A percentile compares a stretch with the other conserved stretches of the same genome.
These are phyloP conservation scores for Diplodia scrobiculata DNA, from an alignment of 2,329 filamentous ascomycete genomes.

Conservation along the genomic window DNA sequence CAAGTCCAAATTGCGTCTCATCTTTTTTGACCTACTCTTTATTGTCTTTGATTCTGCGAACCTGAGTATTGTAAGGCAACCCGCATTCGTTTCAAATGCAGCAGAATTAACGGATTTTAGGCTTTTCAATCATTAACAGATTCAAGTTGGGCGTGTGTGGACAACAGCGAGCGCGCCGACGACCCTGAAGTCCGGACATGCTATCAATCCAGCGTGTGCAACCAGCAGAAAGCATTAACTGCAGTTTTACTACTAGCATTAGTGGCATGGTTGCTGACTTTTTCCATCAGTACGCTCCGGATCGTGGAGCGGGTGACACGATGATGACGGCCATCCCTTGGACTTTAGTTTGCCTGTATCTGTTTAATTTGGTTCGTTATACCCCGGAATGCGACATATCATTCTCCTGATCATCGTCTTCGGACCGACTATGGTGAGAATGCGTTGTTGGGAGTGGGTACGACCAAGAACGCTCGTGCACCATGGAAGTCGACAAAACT, in stretches of 20 bases:
- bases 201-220: conserved; percentile 55
- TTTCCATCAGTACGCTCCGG: conserved; percentile 68
- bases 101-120: conserved; percentile 12
- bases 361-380: conserved; percentile 26
- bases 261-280: conserved; percentile 86
- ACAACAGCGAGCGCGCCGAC: conserved; percentile 20
- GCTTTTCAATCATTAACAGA: conserved; percentile 81
- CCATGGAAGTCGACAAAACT: conserved; percentile 1
- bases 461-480: conserved; percentile 21
- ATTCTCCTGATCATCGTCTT: conserved; percentile 21
- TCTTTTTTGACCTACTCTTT: conserved; percentile 91
- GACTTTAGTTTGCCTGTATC: conserved; percentile 7
- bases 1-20: conserved; percentile 81
- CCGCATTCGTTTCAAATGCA: background rate
- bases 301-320: conserved; percentile 28
- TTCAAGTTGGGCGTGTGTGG: conserved; percentile 56
- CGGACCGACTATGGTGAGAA: conserved; percentile 18
- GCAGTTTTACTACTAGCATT: conserved; percentile 78
- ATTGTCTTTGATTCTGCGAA: conserved; percentile 97
- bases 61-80: conserved; percentile 61
- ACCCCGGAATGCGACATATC: conserved; percentile 23
- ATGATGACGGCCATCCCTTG: background rate
- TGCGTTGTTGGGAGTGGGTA: conserved; percentile 19
- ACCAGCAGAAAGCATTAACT: conserved; percentile 69
- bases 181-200: conserved; percentile 31